Conservation (phyloP, 2,329 filamentous ascomycete species). For the Periglandula ipomoeae region DNA sequence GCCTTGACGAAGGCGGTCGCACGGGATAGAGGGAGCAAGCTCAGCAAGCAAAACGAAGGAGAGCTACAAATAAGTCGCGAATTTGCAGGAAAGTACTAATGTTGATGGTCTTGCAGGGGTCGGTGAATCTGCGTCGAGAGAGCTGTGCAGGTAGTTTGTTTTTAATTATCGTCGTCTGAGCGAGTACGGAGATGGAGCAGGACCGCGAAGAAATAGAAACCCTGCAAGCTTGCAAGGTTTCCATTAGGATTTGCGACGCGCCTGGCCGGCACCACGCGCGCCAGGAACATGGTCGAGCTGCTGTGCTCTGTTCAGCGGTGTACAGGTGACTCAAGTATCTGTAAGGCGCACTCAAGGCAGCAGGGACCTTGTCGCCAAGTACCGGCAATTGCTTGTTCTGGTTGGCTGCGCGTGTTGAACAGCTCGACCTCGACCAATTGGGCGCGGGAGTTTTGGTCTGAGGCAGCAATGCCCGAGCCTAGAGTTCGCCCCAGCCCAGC, state of each 20-base stretch:
- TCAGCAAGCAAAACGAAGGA: not conserved
- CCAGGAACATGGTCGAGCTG: too few relatives aligned
- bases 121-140: not conserved
- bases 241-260: slow-evolving; percentile 16
- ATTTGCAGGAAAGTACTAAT: not conserved
- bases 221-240: not conserved
- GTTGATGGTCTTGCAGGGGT: not conserved
- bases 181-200: not conserved
- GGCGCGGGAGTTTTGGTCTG: slow-evolving; percentile 22
- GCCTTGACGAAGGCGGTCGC: not conserved
- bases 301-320: too few relatives aligned
- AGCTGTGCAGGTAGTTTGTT: not conserved
- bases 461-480: slow-evolving; percentile 22
- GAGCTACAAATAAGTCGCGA: not conserved
- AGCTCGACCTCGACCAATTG: slow-evolving; percentile 17
- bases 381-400: slow-evolving; percentile 10
- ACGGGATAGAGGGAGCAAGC: not conserved
- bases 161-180: not conserved
- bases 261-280: slow-evolving; percentile 1
- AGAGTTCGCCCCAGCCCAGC: not conserved
- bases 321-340: slow-evolving; percentile 19
- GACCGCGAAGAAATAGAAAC: not conserved
- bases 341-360: slow-evolving; percentile 19
- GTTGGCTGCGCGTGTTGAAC: slow-evolving; percentile 13
- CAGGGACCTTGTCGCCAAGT: slow-evolving; percentile 18